A percentile compares a stretch with the other conserved stretches of the same genome.
Conservation (phyloP, 2,329 filamentous ascomycete genomes). For the Pestalotiopsis sp. region DNA sequence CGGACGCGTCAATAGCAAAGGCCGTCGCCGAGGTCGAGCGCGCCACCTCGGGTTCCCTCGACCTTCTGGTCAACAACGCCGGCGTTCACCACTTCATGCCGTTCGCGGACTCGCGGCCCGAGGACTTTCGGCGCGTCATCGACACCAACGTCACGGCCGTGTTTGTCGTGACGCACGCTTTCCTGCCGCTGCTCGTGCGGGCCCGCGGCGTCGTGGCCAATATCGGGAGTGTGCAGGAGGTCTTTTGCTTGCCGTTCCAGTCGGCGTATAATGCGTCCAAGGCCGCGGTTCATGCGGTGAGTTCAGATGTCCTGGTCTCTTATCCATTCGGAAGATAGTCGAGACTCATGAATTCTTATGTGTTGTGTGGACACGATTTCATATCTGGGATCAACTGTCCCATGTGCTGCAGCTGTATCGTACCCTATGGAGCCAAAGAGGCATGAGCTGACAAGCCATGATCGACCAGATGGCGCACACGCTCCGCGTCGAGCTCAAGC, state of each 20-base stretch:
- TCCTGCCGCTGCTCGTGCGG: conserved; percentile 12
- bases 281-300: conserved; percentile 16
- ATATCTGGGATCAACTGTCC: neutral
- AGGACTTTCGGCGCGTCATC: conserved; percentile 19
- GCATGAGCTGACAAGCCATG: neutral
- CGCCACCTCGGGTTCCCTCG: conserved; percentile 17
- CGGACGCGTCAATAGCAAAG: conserved; percentile 23
- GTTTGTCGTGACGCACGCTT: conserved; percentile 12
- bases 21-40: conserved; percentile 16
- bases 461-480: conserved; percentile 7
- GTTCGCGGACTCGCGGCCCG: conserved; percentile 20
- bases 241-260: conserved; percentile 16
- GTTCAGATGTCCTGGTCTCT: neutral
- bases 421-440: neutral
- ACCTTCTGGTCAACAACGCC: conserved; percentile 28
- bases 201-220: conserved; percentile 14
- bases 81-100: conserved; percentile 24
- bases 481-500: conserved; percentile 20
- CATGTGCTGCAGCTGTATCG: neutral
- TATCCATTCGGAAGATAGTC: neutral
- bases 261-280: conserved; percentile 19
- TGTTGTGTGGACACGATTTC: neutral
- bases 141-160: conserved; percentile 20
- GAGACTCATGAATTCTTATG: neutral
- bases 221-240: conserved; percentile 13